Base-by-base conservation (phyloP, 2,329 filamentous ascomycete species). In the Cytospora piceae region DNA sequence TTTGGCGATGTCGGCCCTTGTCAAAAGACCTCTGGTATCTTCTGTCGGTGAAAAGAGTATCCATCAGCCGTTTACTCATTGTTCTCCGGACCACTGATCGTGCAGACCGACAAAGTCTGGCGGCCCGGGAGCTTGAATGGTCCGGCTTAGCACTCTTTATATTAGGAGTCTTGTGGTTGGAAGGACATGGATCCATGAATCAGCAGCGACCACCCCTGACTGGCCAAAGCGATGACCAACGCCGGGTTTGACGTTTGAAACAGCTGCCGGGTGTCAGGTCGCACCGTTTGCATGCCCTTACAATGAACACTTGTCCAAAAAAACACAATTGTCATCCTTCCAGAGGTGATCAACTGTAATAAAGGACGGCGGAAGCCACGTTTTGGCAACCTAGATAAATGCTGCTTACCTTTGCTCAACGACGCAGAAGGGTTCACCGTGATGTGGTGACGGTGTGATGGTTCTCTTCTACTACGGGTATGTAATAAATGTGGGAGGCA, bases 231-330 rank as follows among this genome's bases (percentile, higher is more conserved):
- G 65, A 64, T 52, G 64, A 58, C 64, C 64, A 63, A 32, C 46
- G 32, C 53, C 52, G 51, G 53, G 65, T 64, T 64, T 64, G 65
- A 64, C 52, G 57, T 67, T 53, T 67, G 65, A 67, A 67, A 67
- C 65, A 67, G 54, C 32, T 49, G 52, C 22, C 46, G 46, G 46
- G 46, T 49, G 46, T 49, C n/a, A 49, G 46, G 52, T 53, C 32
- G 60, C 60, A 63, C 52, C 15, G 53, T 63, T 32, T 63, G 32
- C 65, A 42, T 54, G 32, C 51, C 55, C 46, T 32, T 54, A 24
- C 31, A 51, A 15, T 51, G 20, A n/a, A n/a, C 5, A 55, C 42
- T 29, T 49, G 55, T 55, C 64, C 62, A 49, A 63, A 58, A 63
- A 58, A 58, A 54, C 63, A 54, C 55, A 37, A 53, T 29, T 20